phyloP scores from a whole-genome alignment of 1,139 yeast species.

The Yamadazyma siamensis region DNA sequence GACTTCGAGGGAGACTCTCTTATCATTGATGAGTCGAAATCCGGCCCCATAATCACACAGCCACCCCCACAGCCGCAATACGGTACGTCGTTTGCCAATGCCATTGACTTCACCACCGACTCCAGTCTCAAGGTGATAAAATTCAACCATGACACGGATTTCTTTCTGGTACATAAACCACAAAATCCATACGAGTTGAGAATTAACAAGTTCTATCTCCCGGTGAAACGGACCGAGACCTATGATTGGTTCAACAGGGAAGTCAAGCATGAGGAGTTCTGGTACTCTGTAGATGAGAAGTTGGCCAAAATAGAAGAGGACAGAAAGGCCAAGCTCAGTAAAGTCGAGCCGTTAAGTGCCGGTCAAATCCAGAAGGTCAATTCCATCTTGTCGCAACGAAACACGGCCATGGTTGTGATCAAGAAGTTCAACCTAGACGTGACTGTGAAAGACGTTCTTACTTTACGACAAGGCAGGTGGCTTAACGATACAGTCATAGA shows the following conservation, averaged over 20 bases:
- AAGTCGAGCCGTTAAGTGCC: conserved; percentile 14
- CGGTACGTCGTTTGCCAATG: conserved; percentile 15
- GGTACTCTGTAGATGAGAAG: conserved; percentile 16
- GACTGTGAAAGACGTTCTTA: conserved; percentile 61
- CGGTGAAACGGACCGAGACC: conserved; percentile 3
- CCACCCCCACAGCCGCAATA: conserved; percentile 8
- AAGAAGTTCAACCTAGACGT: conserved; percentile 54
- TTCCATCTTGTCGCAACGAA: conserved; percentile 13
- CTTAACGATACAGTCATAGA: conserved; percentile 89
- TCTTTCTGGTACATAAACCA: conserved; percentile 2
- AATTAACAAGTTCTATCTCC: conserved; percentile 14
- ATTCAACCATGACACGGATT: conserved; percentile 9
- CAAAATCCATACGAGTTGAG: conserved; percentile 12
- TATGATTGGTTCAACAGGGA: not conserved
- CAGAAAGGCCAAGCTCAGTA: conserved; percentile 12
- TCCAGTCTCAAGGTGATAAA: conserved; percentile 9
- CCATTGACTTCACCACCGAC: conserved; percentile 9
- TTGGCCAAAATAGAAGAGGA: conserved; percentile 16
- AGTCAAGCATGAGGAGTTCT: conserved; percentile 9
- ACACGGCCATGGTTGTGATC: conserved; percentile 17
- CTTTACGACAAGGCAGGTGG: conserved; percentile 75
- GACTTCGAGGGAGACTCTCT: conserved; percentile 12
- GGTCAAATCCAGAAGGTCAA: conserved; percentile 21
- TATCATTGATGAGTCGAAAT: conserved; percentile 9
- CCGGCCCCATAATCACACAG: conserved; percentile 6